Conservation (phyloP, 2,329 filamentous ascomycete species). For the Sphaerulina populicola region DNA sequence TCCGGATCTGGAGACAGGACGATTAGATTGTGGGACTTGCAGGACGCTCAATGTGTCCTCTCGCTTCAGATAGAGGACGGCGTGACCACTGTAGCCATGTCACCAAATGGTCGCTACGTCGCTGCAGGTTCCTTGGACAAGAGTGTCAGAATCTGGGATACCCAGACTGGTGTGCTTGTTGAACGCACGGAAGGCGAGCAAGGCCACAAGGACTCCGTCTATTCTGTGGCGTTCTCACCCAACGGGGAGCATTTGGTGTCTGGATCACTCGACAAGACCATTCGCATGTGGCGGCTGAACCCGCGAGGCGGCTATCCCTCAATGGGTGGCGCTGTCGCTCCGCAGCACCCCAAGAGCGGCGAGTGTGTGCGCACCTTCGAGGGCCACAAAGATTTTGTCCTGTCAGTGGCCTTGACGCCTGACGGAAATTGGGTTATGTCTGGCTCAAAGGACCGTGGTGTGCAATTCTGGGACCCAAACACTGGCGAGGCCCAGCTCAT, state of each 20-base stretch:
- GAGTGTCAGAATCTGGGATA: slow-evolving; percentile 96
- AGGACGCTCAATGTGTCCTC: slow-evolving; percentile 70
- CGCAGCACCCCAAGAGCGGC: slow-evolving; percentile 58
- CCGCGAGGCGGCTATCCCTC: slow-evolving; percentile 42
- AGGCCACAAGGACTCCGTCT: slow-evolving; percentile 94
- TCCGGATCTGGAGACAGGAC: slow-evolving; percentile 92
- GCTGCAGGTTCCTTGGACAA: slow-evolving; percentile 93
- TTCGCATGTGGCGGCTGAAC: slow-evolving; percentile 96
- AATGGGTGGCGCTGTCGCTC: slow-evolving; percentile 37
- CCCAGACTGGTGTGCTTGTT: slow-evolving; percentile 72
- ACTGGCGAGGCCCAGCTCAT: slow-evolving; percentile 93
- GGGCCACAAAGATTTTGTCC: slow-evolving; percentile 96
- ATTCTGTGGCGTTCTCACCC: slow-evolving; percentile 91
- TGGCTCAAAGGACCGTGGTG: slow-evolving; percentile 91
- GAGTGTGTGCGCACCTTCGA: slow-evolving; percentile 96
- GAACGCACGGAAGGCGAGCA: slow-evolving; percentile 88
- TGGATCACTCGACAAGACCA: slow-evolving; percentile 92
- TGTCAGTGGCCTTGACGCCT: slow-evolving; percentile 89
- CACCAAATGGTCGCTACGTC: slow-evolving; percentile 86
- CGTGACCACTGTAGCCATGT: slow-evolving; percentile 95
- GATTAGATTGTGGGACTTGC: slow-evolving; percentile 92
- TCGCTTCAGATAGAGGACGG: slow-evolving; percentile 91
- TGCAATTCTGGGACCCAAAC: slow-evolving; percentile 96
- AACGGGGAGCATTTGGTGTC: slow-evolving; percentile 88
- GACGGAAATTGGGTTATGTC: slow-evolving; percentile 94